phyloP scores from a whole-genome alignment of 108 stramenopile genomes.

The Cyclostephanos invisitatus region DNA sequence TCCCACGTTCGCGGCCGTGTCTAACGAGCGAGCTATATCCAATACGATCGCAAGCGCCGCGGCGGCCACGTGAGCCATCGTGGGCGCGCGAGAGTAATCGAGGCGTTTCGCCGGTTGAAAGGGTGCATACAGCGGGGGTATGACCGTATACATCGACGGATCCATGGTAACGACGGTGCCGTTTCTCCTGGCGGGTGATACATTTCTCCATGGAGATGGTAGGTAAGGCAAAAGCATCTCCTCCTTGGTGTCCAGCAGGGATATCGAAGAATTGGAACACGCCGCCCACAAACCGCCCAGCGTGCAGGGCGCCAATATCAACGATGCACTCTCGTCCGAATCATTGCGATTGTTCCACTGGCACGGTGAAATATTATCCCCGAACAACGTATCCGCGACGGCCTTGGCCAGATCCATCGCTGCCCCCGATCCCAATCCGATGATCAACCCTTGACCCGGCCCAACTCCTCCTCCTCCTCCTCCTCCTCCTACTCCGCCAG shows the following conservation, averaged over 20 bases:
- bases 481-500: too few species aligned
- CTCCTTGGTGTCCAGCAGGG: conserved; percentile 62
- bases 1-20: conserved; percentile 3
- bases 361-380: neutral
- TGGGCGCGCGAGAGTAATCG: conserved; percentile 11
- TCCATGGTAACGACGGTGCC: conserved; percentile 53
- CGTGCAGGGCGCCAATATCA: conserved; percentile 66
- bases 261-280: conserved; percentile 49
- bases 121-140: conserved; percentile 41
- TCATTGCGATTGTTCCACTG: conserved; percentile 1
- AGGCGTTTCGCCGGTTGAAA: conserved; percentile 14
- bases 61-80: conserved; percentile 42
- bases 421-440: conserved; percentile 68
- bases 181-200: neutral
- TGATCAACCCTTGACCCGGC: conserved; percentile 32
- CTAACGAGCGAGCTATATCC: conserved; percentile 35
- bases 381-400: conserved; percentile 33
- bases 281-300: conserved; percentile 58
- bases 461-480: conserved; percentile 15
- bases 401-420: conserved; percentile 82
- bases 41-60: conserved; percentile 35
- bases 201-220: conserved; percentile 5
- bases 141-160: conserved; percentile 26
- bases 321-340: conserved; percentile 14
- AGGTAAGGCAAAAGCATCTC: conserved; percentile 62